phyloP scores from a whole-genome alignment of 129 eudicot species.

The Daucus carota region DNA sequence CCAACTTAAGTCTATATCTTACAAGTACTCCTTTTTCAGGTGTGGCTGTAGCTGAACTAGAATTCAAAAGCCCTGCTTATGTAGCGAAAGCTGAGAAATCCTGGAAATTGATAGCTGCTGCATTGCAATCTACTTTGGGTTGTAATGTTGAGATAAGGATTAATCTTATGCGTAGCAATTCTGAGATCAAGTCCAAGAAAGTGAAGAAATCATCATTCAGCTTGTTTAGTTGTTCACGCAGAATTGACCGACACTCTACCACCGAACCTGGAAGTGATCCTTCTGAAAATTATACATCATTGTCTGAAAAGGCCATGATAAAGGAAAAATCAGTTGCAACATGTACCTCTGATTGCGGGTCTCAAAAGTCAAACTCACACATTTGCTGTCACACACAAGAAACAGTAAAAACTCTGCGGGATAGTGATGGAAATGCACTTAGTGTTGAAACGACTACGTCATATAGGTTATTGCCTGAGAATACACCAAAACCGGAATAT shows the following conservation, averaged over 20 bases:
- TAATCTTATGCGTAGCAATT: constrained; percentile 19
- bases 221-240: constrained; percentile 56
- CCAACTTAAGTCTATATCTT: background rate
- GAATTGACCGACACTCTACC: constrained; percentile 28
- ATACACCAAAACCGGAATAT: background rate
- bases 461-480: constrained; percentile 15
- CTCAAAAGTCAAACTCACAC: constrained; percentile 34
- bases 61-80: constrained; percentile 40
- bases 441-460: constrained; percentile 32
- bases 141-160: constrained; percentile 84
- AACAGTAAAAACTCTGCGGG: constrained; percentile 51
- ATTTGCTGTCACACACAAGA: constrained; percentile 36
- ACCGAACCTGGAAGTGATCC: constrained; percentile 29
- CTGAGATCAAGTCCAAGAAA: constrained; percentile 22
- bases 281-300: constrained; percentile 24
- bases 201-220: constrained; percentile 42
- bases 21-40: constrained; percentile 26
- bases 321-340: constrained; percentile 33
- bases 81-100: constrained; percentile 77
- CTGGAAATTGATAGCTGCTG: constrained; percentile 81
- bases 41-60: constrained; percentile 72
- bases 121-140: constrained; percentile 64
- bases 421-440: constrained; percentile 70
- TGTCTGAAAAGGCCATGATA: constrained; percentile 21
- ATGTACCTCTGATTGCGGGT: constrained; percentile 46